Conservation (phyloP, 2,329 filamentous ascomycete genomes). For the Colletotrichum sojae region DNA sequence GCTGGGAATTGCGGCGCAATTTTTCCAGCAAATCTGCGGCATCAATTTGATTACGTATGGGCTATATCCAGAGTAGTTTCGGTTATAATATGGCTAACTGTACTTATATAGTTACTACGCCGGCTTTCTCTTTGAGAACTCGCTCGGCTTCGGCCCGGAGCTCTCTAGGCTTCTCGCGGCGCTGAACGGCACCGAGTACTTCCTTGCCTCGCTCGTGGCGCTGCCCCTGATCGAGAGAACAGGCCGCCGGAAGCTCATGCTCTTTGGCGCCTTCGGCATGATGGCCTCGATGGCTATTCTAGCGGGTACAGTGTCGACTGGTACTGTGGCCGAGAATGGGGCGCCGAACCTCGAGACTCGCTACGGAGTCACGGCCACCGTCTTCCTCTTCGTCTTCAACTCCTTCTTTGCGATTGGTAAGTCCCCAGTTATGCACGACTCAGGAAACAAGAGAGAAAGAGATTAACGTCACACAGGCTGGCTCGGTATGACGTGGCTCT, state of each 20-base stretch:
- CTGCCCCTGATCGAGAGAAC: constrained; percentile 63
- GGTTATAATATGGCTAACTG: no score
- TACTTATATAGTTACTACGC: constrained; percentile 19
- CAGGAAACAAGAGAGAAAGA: no score
- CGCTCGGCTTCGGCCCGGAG: constrained; percentile 60
- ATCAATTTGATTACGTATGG: background rate
- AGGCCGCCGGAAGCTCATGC: constrained; percentile 73
- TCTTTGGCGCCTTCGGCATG: constrained; percentile 74
- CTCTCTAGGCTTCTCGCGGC: constrained; percentile 69
- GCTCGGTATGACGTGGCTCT: constrained; percentile 74
- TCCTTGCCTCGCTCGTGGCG: constrained; percentile 55
- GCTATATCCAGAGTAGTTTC: no score
- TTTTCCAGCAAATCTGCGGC: constrained; percentile 45
- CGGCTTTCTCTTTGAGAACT: constrained; percentile 54
- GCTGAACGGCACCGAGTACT: constrained; percentile 62
- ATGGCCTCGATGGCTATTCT: constrained; percentile 73
- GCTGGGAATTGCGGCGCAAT: constrained; percentile 46
- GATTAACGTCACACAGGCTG: constrained; percentile 52
- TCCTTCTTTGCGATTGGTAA: constrained; percentile 68
- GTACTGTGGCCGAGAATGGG: constrained; percentile 47
- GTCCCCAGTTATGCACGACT: background rate
- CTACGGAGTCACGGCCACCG: constrained; percentile 51
- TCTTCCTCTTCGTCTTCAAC: constrained; percentile 74
- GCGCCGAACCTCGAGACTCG: constrained; percentile 46
- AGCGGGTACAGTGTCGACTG: constrained; percentile 49